Conservation (phyloP, 2,329 filamentous ascomycete species). For the Paramyrothecium sp. region DNA sequence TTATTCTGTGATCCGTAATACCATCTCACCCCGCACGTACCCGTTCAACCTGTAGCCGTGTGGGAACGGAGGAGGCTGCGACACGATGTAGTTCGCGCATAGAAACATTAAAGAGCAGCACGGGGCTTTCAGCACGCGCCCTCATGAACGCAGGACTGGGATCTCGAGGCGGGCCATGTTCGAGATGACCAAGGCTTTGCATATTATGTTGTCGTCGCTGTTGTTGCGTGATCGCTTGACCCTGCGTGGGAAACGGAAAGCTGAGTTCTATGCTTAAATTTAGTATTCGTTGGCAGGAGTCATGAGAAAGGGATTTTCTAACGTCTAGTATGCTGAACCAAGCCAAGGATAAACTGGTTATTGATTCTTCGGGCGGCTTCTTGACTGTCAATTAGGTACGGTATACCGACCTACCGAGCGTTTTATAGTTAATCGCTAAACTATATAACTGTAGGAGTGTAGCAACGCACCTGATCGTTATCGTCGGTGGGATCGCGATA, state of each 20-base stretch:
- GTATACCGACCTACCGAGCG: not conserved
- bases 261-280: not conserved
- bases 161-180: no score
- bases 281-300: not conserved
- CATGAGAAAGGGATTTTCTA: not conserved
- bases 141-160: no score
- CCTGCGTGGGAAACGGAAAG: not conserved
- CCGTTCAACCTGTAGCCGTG: no score
- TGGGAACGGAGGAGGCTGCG: no score
- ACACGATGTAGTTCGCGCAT: no score
- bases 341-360: not conserved
- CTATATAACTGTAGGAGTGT: not conserved
- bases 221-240: no score
- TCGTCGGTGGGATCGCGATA: slow-evolving; percentile 5
- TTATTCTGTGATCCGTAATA: no score
- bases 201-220: no score
- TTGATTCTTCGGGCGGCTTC: not conserved
- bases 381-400: slow-evolving; percentile 1
- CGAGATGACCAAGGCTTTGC: no score
- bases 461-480: slow-evolving; percentile 4
- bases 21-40: no score
- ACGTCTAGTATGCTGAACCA: slow-evolving; percentile 2
- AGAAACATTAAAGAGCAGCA: no score
- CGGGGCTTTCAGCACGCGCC: no score
- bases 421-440: not conserved